These are phyloP conservation scores for Aspergillus indologenus DNA, from an alignment of 495 filamentous ascomycete species.

Conservation along the genomic window DNA sequence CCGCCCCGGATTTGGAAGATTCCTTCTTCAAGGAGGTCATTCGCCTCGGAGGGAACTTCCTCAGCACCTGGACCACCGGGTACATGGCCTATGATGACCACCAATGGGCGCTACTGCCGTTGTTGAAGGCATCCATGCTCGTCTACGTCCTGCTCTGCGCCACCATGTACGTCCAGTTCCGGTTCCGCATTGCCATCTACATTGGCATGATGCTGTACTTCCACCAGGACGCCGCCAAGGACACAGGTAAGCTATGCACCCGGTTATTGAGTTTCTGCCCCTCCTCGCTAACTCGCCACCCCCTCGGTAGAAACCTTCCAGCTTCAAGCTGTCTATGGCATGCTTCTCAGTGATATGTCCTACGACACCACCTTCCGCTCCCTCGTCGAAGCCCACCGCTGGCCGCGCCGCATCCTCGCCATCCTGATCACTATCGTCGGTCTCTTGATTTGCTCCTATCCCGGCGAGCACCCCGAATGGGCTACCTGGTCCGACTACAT, in stretches of 20 bases:
- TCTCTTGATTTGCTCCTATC: conserved; percentile 57
- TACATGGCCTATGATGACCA: conserved; percentile 61
- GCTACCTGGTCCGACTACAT: conserved; percentile 56
- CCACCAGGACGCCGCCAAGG: conserved; percentile 39
- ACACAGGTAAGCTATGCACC: conserved; percentile 25
- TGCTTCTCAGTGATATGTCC: conserved; percentile 60
- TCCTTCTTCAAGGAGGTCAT: conserved; percentile 34
- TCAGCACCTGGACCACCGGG: conserved; percentile 56
- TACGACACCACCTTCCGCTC: conserved; percentile 50
- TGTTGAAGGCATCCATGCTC: conserved; percentile 60
- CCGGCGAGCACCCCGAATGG: conserved; percentile 57
- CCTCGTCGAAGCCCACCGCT: conserved; percentile 46
- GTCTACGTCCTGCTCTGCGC: conserved; percentile 57
- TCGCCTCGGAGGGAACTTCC: conserved; percentile 49
- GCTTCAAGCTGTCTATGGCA: conserved; percentile 63
- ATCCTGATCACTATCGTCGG: conserved; percentile 45
- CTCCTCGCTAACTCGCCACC: conserved; percentile 4
- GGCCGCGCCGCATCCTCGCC: conserved; percentile 44
- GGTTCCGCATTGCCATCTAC: conserved; percentile 53
- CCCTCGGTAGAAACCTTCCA: conserved; percentile 40
- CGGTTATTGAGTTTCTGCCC: neutral
- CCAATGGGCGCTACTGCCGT: conserved; percentile 63
- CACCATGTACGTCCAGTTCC: conserved; percentile 54
- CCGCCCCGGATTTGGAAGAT: conserved; percentile 43
- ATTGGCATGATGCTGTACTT: conserved; percentile 52